phyloP scores from a whole-genome alignment of 352 stramenopile species.

The Phytophthora lateralis region DNA sequence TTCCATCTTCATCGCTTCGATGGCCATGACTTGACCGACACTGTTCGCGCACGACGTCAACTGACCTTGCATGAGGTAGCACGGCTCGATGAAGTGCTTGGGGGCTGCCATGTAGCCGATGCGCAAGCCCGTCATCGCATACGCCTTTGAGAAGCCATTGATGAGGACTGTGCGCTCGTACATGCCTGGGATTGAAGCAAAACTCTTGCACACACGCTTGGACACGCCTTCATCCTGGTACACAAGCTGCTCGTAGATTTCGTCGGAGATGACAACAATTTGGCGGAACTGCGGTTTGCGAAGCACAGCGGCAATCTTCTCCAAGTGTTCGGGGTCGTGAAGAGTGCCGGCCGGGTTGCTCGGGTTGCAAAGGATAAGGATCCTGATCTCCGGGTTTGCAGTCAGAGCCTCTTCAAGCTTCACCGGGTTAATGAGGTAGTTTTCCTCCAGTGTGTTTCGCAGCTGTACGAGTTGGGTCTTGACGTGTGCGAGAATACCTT shows the following conservation, averaged over 20 bases:
- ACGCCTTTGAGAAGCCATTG: conserved; percentile 97
- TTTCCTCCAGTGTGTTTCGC: conserved; percentile 86
- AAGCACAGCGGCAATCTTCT: conserved; percentile 56
- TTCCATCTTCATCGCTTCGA: conserved; percentile 88
- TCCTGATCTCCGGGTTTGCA: conserved; percentile 69
- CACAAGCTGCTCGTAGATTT: conserved; percentile 96
- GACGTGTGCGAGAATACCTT: conserved; percentile 92
- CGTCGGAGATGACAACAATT: conserved; percentile 92
- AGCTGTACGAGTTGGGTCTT: conserved; percentile 89
- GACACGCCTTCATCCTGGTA: conserved; percentile 80
- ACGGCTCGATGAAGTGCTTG: conserved; percentile 80
- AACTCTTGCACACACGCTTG: conserved; percentile 63
- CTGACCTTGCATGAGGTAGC: conserved; percentile 94
- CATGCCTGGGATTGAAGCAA: conserved; percentile 82
- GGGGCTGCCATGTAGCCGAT: conserved; percentile 91
- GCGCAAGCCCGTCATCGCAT: conserved; percentile 96
- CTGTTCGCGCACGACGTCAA: conserved; percentile 94
- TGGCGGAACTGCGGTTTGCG: conserved; percentile 66
- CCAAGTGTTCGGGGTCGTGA: conserved; percentile 58
- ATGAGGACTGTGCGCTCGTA: conserved; percentile 92
- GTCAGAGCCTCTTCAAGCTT: conserved; percentile 79
- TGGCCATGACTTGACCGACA: conserved; percentile 92
- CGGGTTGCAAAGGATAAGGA: conserved; percentile 96
- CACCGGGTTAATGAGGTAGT: conserved; percentile 91
- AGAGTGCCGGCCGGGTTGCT: conserved; percentile 95